Base-by-base conservation (phyloP, 2,329 filamentous ascomycete species). In the Alternaria triticina region DNA sequence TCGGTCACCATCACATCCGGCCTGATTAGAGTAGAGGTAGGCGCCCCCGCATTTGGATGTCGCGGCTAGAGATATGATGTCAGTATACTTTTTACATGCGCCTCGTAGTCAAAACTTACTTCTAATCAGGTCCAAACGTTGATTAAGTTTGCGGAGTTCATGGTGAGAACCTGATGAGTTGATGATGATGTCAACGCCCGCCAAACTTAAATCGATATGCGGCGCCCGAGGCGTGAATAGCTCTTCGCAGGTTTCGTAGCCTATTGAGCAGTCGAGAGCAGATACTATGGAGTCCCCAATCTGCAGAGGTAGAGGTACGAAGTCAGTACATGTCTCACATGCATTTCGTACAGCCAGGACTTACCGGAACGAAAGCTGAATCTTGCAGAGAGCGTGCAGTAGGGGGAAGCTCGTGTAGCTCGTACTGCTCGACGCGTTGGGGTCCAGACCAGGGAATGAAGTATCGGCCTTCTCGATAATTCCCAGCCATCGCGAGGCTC, bases 401-500 rank as follows among this genome's bases (percentile, higher is more conserved):
- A 45, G 63, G 45, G 4, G 65, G 56, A 12, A 66, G 47, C 25
- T 68, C 58, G 4, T 50, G 61, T 0, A 93, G 80, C 59, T 88
- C 86, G 73, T 89, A 92, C 25, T 91, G 82, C 72, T 93, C 90
- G 1, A 87, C 83, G 25, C 87, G 79, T 17, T 85, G 83, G 4
- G 60, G 60, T 22, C 49, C 43, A 20, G 64, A 66, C 77, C 77
- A 79, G 3, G 77, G 75, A 17, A 74, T 78, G 52, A 80, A 80
- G 64, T 79, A 72, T 10, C 75, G 67, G 65, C 72, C 75, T 67
- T 84, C 83, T 6, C 82, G 76, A 44, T 59, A 83, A 70, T 84
- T 91, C 2, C 90, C 91, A 75, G 92, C 89, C 64, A 91, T 90
- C 51, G 90, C 90, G 6, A 94, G 84, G 71, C 84, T 89, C 66